Base-by-base conservation (phyloP, 2,329 filamentous ascomycete species). In the Emergomyces orientalis region DNA sequence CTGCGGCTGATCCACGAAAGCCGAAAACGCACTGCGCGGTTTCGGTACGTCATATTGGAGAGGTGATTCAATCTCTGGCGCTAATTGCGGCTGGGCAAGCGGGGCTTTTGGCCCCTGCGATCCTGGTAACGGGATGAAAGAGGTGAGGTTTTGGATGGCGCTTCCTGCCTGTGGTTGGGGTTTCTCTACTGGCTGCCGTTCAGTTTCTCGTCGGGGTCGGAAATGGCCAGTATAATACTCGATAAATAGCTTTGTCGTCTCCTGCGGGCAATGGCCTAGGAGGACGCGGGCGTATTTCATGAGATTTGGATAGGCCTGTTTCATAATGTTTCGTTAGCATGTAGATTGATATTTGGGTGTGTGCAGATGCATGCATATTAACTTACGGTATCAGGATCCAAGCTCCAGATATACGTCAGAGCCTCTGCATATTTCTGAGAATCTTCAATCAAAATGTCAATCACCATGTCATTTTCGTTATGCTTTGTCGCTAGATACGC, bases 201-300 rank as follows among this genome's bases (percentile, higher is more conserved):
- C 83, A 69, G 86, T 89, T 59, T 69, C 72, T 60, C 61, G 59
- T 32, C 59, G 64, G 0, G 91, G 90, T 60, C 80, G 82, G 72
- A 92, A 99, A 63, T 84, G 84, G 30, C 91, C 91, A 0, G 90
- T 96, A 72, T 97, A 99, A 73, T 97, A 99, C 61, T 94, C 89
- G 65, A 96, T 90, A 71, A 99, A 97, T 0, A 99, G 74, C 64
- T 89, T 86, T 0, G 93, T 97, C 0, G 92, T 89, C 62, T 91
- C 86, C 64, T 85, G 80, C 1, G 93, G 87, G 68, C 91, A 93
- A 74, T 99, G 86, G 69, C 94, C 90, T 39, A 99, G 84, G 1
- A 99, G 80, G 0, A 97, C 90, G 59, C 91, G 87, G 2, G 94
- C 92, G 71, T 97, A 99, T 73, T 96, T 97, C 86, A 96, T 93